A percentile compares a stretch with the other conserved stretches of the same genome.
Evolutionary conservation across 2,329 filamentous ascomycete genomes (phyloP).

Genomic region (Seiridium cupressi): DNA sequence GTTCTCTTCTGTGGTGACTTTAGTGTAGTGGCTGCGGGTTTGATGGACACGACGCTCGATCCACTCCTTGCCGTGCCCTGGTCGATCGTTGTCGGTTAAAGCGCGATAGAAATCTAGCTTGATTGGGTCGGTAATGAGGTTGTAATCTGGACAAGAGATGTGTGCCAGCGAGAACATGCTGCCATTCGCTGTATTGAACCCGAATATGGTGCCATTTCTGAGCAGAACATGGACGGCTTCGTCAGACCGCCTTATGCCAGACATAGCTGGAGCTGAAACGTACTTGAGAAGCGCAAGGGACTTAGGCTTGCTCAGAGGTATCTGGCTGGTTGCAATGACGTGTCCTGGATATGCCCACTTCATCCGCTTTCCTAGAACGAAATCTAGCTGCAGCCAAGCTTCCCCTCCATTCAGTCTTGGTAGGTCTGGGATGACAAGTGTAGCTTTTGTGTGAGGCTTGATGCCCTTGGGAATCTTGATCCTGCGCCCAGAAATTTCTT

Average conservation of each 20-base stretch:
- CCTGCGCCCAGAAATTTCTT: constrained; percentile 30
- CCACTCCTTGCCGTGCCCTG: constrained; percentile 56
- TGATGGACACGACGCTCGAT: constrained; percentile 43
- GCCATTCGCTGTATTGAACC: constrained; percentile 42
- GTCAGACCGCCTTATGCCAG: constrained; percentile 21
- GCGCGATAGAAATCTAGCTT: constrained; percentile 61
- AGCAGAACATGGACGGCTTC: constrained; percentile 32
- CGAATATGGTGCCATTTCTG: constrained; percentile 36
- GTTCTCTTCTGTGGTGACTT: constrained; percentile 27
- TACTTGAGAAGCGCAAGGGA: constrained; percentile 26
- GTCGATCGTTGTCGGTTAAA: constrained; percentile 64
- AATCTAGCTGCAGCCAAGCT: constrained; percentile 47
- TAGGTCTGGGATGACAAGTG: constrained; percentile 30
- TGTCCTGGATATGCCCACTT: constrained; percentile 52
- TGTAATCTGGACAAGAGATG: constrained; percentile 21
- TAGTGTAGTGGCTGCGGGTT: constrained; percentile 39
- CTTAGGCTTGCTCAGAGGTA: constrained; percentile 35
- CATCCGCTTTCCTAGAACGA: constrained; percentile 39
- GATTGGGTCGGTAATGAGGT: constrained; percentile 43
- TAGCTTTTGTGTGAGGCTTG: constrained; percentile 39
- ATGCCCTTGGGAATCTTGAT: constrained; percentile 41
- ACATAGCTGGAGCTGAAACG: constrained; percentile 12
- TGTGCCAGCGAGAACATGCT: constrained; percentile 40
- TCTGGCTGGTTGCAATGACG: constrained; percentile 49
- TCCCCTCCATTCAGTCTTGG: constrained; percentile 30